Conservation (phyloP, 768 basidiomycete species). For the Mycena belliarum region DNA sequence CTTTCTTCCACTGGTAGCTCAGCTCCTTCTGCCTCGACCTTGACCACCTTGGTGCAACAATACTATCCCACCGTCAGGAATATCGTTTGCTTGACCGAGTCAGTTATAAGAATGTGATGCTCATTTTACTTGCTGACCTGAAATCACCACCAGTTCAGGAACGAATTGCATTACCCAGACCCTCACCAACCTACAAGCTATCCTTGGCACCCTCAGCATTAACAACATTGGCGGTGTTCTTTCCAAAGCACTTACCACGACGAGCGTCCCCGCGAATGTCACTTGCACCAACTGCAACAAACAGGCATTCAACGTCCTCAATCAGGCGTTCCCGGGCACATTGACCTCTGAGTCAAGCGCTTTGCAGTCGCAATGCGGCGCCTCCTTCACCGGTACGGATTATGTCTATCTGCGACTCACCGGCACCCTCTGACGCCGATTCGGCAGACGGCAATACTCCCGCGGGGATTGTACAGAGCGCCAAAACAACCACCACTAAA, state of each 20-base stretch:
- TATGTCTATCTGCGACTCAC: background rate
- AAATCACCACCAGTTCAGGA: no score
- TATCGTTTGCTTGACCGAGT: slow-evolving; percentile 68
- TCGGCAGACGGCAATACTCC: slow-evolving; percentile 40
- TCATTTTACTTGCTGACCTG: background rate
- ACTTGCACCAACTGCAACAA: slow-evolving; percentile 58
- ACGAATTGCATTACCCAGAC: slow-evolving; percentile 58
- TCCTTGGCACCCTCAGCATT: slow-evolving; percentile 39
- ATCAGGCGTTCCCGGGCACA: slow-evolving; percentile 36
- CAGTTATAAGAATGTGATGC: background rate
- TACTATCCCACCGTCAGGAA: slow-evolving; percentile 60
- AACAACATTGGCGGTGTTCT: slow-evolving; percentile 26
- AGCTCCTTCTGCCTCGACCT: slow-evolving; percentile 18
- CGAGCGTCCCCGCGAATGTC: slow-evolving; percentile 35
- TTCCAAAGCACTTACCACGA: slow-evolving; percentile 1
- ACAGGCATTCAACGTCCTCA: slow-evolving; percentile 46
- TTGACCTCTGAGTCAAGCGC: slow-evolving; percentile 28
- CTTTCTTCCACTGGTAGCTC: slow-evolving; percentile 33
- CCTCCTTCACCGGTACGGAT: slow-evolving; percentile 52
- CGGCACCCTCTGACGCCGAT: background rate
- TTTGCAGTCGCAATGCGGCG: slow-evolving; percentile 46
- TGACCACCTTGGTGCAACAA: slow-evolving; percentile 45
- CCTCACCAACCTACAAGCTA: slow-evolving; percentile 51
- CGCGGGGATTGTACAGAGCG: slow-evolving; percentile 35
- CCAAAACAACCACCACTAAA: slow-evolving; percentile 25